Conservation (phyloP, 192 early-diverging fungal genomes). For the Umbelopsis ramanniana region DNA sequence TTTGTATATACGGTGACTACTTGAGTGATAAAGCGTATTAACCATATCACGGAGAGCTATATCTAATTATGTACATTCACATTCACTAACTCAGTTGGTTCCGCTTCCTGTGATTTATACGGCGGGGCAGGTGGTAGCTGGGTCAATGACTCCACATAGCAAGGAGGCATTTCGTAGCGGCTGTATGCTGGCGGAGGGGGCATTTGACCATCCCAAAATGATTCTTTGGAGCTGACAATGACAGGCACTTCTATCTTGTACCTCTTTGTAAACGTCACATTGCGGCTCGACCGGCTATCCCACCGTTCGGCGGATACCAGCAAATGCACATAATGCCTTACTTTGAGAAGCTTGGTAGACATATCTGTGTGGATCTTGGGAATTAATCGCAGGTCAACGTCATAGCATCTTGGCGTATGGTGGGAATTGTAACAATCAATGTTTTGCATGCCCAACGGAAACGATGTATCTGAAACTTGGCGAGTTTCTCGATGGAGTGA, state of each 20-base stretch:
- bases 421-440: background rate
- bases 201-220: background rate
- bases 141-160: background rate
- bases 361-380: slow-evolving; percentile 21
- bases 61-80: no score
- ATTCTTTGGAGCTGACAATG: slow-evolving; percentile 18
- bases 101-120: background rate
- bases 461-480: slow-evolving; percentile 7
- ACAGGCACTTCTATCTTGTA: slow-evolving; percentile 9
- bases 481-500: background rate
- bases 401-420: background rate
- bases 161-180: background rate
- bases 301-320: background rate
- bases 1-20: no score
- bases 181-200: background rate
- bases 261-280: background rate
- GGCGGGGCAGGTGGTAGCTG: background rate
- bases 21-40: no score
- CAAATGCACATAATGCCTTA: background rate
- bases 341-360: slow-evolving; percentile 10
- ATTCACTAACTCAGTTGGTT: background rate
- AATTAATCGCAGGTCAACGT: slow-evolving; percentile 3
- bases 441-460: slow-evolving; percentile 6
- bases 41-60: no score
- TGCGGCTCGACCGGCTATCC: background rate